Base-by-base conservation (phyloP, 129 eudicot species). In the Ambrosia trifida region DNA sequence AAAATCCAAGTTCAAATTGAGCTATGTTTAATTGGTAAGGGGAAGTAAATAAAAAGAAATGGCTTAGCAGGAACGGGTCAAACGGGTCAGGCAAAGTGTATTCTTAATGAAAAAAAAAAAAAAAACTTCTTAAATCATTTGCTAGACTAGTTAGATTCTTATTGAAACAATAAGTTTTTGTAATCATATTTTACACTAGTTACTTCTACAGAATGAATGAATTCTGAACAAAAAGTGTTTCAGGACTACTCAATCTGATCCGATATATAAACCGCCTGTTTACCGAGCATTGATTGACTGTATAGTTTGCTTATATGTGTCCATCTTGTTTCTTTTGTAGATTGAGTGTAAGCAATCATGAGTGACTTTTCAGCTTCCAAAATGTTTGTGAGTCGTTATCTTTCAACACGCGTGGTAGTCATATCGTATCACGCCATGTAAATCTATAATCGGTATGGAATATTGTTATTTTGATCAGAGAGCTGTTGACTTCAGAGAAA, bases 381-480 rank as follows among this genome's bases (percentile, higher is more conserved):
- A 30, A 52, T 53, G 47, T 51, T 36, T 31, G 63, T 19, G 63
- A 36, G 35, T 70, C 38, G 6, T 56, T 28, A 13, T 74, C 70
- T 31, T 13, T 68, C 4, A 19, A 13, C 28, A 28, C 54, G 65
- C 33, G 50, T 74, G 71, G 33, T 50, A 7, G 69, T 57, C 54
- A 19, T 64, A 49, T 46, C 43, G 52, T 30, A 67, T 60, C 19
- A 36, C 47, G 45, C 75, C 32, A 3, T 58, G 45, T 28, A 52
- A 65, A 65, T 62, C 28, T 19, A 49, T 20, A 46, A n/a, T 57
- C 30, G 20, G 74, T 74, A 73, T 70, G 67, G 35, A 72, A 46
- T 61, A 40, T 63, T 64, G 49, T 70, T 49, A 68, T 43, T 74
- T 75, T 75, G 73, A 75, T 72, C 75, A 64, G 57, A 31, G 79